Conservation (phyloP, 208 protist species). For the Trypanosoma melophagium region DNA sequence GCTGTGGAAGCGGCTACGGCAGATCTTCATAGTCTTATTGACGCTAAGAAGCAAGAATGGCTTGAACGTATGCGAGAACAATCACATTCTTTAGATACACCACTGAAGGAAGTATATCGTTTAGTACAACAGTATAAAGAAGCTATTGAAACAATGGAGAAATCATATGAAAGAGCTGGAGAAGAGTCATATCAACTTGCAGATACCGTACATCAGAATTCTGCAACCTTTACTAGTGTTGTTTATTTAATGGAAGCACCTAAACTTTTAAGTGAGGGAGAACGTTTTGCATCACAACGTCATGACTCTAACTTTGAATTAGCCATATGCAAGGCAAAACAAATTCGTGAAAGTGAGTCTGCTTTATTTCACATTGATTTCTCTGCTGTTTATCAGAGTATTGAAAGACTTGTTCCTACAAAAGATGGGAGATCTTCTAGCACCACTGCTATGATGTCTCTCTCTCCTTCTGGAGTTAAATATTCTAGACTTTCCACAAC, state of each 20-base stretch:
- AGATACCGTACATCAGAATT: not conserved
- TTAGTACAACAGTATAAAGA: conserved; percentile 40
- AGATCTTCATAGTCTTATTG: conserved; percentile 37
- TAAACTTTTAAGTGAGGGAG: conserved; percentile 20
- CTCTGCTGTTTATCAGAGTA: conserved; percentile 3
- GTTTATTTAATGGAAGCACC: conserved; percentile 23
- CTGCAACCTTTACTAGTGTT: conserved; percentile 2
- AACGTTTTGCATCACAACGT: conserved; percentile 21
- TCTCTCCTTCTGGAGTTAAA: not conserved
- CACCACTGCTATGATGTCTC: not conserved
- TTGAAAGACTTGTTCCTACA: conserved; percentile 9
- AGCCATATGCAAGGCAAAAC: conserved; percentile 6
- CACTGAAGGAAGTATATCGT: conserved; percentile 36
- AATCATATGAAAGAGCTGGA: conserved; percentile 26
- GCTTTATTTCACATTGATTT: conserved; percentile 17
- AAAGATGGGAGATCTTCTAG: not conserved
- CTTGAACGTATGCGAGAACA: conserved; percentile 13
- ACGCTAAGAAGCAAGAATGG: conserved; percentile 30
- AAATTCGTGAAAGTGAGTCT: conserved; percentile 2
- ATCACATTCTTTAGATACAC: conserved; percentile 24
- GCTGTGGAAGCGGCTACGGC: conserved; percentile 27
- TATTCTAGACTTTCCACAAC: not conserved
- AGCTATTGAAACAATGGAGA: conserved; percentile 39
- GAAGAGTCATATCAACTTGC: not conserved
- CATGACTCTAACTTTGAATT: conserved; percentile 20